Percentiles rank a stretch among this genome's conserved stretches.
Conservation (phyloP, 2,329 filamentous ascomycete genomes). For the Cercospora sojina region DNA sequence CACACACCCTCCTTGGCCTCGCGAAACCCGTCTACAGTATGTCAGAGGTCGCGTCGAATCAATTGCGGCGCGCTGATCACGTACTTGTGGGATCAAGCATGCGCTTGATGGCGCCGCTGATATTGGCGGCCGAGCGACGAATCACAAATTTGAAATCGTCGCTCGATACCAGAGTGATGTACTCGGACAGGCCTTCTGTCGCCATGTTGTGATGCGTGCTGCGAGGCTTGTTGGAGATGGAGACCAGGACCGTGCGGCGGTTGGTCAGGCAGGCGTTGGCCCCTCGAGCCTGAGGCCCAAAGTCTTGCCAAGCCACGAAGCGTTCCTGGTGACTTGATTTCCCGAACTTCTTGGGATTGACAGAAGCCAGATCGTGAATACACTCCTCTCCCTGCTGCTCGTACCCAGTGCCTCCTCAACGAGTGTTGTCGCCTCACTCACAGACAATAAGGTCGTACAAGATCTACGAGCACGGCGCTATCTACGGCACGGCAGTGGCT, state of each 20-base stretch:
- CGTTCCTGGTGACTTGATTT: background rate
- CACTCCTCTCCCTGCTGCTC: too few relatives aligned
- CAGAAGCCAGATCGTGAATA: too few relatives aligned
- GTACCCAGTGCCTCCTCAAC: background rate
- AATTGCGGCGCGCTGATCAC: slow-evolving; percentile 26
- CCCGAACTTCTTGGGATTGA: background rate
- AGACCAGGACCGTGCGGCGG: background rate
- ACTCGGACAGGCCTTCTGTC: slow-evolving; percentile 53
- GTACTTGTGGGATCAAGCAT: slow-evolving; percentile 70
- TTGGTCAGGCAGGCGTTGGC: background rate
- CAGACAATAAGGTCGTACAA: background rate
- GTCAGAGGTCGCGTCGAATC: slow-evolving; percentile 12
- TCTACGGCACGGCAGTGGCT: background rate
- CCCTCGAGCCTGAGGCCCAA: background rate
- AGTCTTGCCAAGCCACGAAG: background rate
- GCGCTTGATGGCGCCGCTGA: slow-evolving; percentile 70
- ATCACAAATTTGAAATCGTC: slow-evolving; percentile 78
- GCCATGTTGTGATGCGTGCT: background rate
- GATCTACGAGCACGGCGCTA: background rate
- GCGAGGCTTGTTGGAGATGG: background rate
- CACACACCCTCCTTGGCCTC: slow-evolving; percentile 66
- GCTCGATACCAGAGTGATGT: slow-evolving; percentile 72
- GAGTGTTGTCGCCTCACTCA: background rate
- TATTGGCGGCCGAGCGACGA: slow-evolving; percentile 66
- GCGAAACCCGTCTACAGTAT: slow-evolving; percentile 57